Evolutionary conservation across 2,329 filamentous ascomycete species (phyloP), one percentile per base, ranked within the genome.

Genomic region (Nemania sp.): DNA sequence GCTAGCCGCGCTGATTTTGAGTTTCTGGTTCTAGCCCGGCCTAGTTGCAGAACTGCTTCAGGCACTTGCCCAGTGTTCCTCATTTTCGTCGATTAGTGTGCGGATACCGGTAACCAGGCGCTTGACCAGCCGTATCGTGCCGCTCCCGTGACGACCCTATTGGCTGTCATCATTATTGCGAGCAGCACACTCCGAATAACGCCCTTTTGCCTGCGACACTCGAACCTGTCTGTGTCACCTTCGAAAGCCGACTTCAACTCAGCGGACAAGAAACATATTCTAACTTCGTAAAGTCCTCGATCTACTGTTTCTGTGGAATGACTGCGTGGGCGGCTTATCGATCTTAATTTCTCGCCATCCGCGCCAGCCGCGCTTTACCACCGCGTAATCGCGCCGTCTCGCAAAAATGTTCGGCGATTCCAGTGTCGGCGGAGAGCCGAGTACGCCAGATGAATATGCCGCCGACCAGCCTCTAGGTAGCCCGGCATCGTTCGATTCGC

Each of bases 401-500:
- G 55, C 33, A 20, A 61, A 56, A 17, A 61, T 60, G 57, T 42
- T 48, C 12, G 49, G 46, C 30, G 43, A 30, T 37, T 47, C 36
- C 30, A 14, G 31, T 12, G 19, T 45, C 36, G 58, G 43, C 33
- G 30, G 23, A 40, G 45, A 56, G 42, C 52, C 50, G 39, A 47
- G 43, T 23, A 37, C 50, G 30, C 74, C 78, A 62, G 73, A 80
- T 61, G 78, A 79, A 54, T 64, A 70, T 9, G 36, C 30, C 15
- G 66, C 46, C 28, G 67, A 69, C 26, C 65, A 65, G 19, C 52
- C 70, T 19, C 61, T 71, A 49, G 72, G 70, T 23, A 76, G 77
- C 24, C 67, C 65, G 22, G 77, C 77, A 1, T 76, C 78, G 7
- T 49, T 59, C 19, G 73, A 69, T 40, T 78, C 75, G 15, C 72